Percentiles rank a stretch among this genome's conserved stretches.
Evolutionary conservation across 2,329 filamentous ascomycete species (phyloP).

Genomic region (Scedosporium dehoogii): DNA sequence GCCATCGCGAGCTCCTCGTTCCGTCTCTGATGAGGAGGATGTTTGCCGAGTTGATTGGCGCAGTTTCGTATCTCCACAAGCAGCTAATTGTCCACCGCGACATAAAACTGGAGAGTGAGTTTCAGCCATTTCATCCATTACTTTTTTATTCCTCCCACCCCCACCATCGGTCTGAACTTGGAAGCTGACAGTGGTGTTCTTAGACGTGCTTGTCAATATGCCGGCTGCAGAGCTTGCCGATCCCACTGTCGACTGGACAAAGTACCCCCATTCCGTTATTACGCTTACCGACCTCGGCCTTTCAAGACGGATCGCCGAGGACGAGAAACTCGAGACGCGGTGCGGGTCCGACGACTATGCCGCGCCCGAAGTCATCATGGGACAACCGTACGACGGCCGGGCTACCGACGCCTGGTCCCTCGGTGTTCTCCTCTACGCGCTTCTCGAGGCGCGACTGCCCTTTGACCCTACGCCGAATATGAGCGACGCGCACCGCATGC

Average conservation of each 20-base stretch:
- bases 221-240: conserved; percentile 57
- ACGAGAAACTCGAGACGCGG: conserved; percentile 81
- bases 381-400: conserved; percentile 86
- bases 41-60: conserved; percentile 79
- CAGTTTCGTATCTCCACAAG: conserved; percentile 76
- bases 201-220: conserved; percentile 87
- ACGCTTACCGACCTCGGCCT: conserved; percentile 89
- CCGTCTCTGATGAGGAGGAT: conserved; percentile 68
- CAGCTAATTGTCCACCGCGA: conserved; percentile 88
- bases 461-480: conserved; percentile 84
- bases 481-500: conserved; percentile 63
- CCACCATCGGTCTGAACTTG: not conserved
- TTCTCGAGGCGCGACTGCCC: conserved; percentile 85
- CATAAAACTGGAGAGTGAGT: conserved; percentile 89
- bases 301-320: conserved; percentile 73
- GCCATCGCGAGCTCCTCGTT: conserved; percentile 56
- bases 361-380: conserved; percentile 91
- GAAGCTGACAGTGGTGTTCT: not conserved
- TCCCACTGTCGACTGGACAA: conserved; percentile 55
- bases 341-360: conserved; percentile 97
- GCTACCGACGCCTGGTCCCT: conserved; percentile 91
- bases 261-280: conserved; percentile 71
- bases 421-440: conserved; percentile 83
- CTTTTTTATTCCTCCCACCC: not conserved
- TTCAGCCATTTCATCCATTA: conserved; percentile 7